Evolutionary conservation across 108 stramenopile species (phyloP).

Genomic region (Parietichytrium sp.): DNA sequence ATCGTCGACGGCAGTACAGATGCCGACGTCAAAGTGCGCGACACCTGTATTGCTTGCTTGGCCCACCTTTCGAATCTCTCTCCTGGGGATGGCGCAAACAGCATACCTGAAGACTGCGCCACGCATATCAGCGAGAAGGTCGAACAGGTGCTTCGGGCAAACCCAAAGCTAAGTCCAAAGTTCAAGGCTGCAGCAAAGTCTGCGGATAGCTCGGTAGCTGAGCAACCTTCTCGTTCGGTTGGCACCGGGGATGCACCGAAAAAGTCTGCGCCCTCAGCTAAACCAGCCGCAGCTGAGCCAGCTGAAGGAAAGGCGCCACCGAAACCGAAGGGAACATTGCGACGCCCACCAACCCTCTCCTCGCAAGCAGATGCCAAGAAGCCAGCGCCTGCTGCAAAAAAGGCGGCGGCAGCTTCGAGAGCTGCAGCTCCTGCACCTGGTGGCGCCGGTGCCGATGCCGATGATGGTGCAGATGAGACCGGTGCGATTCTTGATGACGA

Average conservation of each 20-base stretch:
- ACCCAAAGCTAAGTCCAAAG: not conserved
- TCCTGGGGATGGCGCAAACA: not conserved
- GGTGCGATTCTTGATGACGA: not conserved
- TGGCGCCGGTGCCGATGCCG: not conserved
- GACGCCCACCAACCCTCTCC: no score
- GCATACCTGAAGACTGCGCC: not conserved
- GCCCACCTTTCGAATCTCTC: not conserved
- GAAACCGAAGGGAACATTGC: no score
- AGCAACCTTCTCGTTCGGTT: not conserved
- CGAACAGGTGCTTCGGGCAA: not conserved
- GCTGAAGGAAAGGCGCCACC: not conserved
- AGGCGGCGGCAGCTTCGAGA: not conserved
- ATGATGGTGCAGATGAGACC: not conserved
- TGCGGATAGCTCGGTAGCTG: not conserved
- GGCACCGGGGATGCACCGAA: no score
- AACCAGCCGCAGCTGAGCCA: not conserved
- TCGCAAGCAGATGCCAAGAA: no score
- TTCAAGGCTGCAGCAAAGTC: not conserved
- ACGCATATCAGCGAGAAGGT: not conserved
- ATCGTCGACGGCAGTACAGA: slow-evolving; percentile 2
- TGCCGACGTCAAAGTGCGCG: slow-evolving; percentile 4
- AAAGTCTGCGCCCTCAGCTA: not conserved
- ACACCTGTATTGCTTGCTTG: not conserved
- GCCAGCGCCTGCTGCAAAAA: not conserved
- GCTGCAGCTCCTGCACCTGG: not conserved